phyloP scores from a whole-genome alignment of 2,329 filamentous ascomycete species.

The Aspergillus japonicus region DNA sequence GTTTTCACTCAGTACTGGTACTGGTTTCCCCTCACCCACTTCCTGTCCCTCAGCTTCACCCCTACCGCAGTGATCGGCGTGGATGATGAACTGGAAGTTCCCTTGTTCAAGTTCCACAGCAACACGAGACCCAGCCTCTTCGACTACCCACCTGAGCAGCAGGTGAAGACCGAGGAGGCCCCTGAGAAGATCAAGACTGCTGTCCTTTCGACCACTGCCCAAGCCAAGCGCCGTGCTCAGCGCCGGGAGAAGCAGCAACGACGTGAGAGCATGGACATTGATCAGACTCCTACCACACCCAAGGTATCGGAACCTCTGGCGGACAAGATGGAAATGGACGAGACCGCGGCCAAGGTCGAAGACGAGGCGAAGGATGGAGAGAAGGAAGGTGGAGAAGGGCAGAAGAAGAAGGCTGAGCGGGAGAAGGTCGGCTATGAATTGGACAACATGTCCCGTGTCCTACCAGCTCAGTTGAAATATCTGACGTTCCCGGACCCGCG shows the following conservation, averaged over 20 bases:
- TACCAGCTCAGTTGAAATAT: conserved; percentile 91
- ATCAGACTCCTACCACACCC: conserved; percentile 72
- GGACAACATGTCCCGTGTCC: conserved; percentile 93
- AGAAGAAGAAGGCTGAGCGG: conserved; percentile 89
- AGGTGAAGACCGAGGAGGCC: conserved; percentile 90
- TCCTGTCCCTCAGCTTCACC: conserved; percentile 93
- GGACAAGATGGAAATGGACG: conserved; percentile 81
- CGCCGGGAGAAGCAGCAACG: conserved; percentile 89
- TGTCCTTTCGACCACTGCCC: conserved; percentile 91
- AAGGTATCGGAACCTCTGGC: conserved; percentile 59
- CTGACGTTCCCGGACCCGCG: conserved; percentile 87
- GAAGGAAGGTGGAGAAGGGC: conserved; percentile 58
- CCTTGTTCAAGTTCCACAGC: conserved; percentile 92
- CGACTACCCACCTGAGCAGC: conserved; percentile 95
- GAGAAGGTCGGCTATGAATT: conserved; percentile 96
- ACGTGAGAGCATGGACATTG: conserved; percentile 93
- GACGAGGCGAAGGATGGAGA: conserved; percentile 59
- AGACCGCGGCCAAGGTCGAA: conserved; percentile 60
- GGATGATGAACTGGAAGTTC: conserved; percentile 89
- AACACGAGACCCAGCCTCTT: conserved; percentile 93
- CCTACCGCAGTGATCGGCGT: conserved; percentile 94
- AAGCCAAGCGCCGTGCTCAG: conserved; percentile 91
- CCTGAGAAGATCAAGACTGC: conserved; percentile 93
- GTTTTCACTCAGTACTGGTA: conserved; percentile 99
- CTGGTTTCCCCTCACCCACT: conserved; percentile 99